Percentiles rank a stretch among this genome's conserved stretches.
Conservation (phyloP, 192 early-diverging fungal genomes). For the Dissophora globulifera region DNA sequence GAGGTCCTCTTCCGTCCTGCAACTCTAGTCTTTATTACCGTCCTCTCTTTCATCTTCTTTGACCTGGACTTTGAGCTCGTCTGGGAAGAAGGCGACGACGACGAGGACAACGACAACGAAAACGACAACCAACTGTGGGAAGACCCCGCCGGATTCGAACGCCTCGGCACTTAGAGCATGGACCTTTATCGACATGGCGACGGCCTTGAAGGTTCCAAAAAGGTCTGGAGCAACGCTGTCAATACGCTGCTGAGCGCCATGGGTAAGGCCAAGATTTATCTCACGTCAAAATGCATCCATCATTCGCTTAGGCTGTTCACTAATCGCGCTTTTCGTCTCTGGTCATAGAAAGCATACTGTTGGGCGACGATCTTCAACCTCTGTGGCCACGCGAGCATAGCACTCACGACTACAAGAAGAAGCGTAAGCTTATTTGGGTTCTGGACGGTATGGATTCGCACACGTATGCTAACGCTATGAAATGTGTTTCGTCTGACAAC, state of each 20-base stretch:
- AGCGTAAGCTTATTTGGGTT: slow-evolving; percentile 28
- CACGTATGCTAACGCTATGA: too few relatives aligned
- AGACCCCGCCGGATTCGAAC: slow-evolving; percentile 14
- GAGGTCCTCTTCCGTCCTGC: slow-evolving; percentile 27
- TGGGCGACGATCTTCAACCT: slow-evolving; percentile 45
- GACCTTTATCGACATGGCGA: not conserved
- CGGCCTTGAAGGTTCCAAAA: slow-evolving; percentile 6
- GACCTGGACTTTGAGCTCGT: slow-evolving; percentile 44
- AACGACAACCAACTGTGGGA: slow-evolving; percentile 17
- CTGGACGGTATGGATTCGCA: too few relatives aligned
- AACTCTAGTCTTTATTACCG: slow-evolving; percentile 21
- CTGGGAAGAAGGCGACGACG: slow-evolving; percentile 41
- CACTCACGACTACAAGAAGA: slow-evolving; percentile 35
- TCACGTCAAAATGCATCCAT: too few relatives aligned
- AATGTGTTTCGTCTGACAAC: too few relatives aligned
- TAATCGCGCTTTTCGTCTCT: too few relatives aligned
- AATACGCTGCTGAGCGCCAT: slow-evolving; percentile 47
- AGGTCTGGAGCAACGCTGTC: slow-evolving; percentile 49
- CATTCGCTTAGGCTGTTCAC: not conserved
- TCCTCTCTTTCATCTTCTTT: slow-evolving; percentile 30
- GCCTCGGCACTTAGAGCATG: slow-evolving; percentile 4
- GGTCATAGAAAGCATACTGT: slow-evolving; percentile 50
- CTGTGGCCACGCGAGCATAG: slow-evolving; percentile 44
- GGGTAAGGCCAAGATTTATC: too few relatives aligned
- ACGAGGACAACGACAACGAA: slow-evolving; percentile 21